phyloP scores from a whole-genome alignment of 495 filamentous ascomycete genomes.

The Astrothelium macrocarpum region DNA sequence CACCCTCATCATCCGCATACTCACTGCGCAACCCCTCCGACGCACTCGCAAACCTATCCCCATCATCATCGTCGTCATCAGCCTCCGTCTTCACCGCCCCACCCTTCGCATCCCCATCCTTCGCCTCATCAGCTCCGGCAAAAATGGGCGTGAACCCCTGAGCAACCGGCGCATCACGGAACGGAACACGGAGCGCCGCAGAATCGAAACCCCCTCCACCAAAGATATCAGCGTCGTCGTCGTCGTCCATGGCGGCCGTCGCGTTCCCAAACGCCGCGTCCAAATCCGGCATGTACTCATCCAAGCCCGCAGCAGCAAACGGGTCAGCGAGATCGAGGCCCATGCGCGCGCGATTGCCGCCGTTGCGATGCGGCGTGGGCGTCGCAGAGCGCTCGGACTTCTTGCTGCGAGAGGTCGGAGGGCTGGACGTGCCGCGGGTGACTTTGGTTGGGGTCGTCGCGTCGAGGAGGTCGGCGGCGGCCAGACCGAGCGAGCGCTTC shows the following conservation, averaged over 20 bases:
- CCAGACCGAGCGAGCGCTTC: neutral
- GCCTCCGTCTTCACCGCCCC: neutral
- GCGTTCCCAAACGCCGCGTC: too few species aligned
- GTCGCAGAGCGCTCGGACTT: neutral
- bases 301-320: neutral
- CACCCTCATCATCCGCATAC: slow-evolving; percentile 1
- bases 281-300: too few species aligned
- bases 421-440: neutral
- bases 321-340: neutral
- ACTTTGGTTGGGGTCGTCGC: neutral
- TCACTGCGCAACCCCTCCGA: neutral
- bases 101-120: neutral
- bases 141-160: too few species aligned
- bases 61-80: slow-evolving; percentile 14
- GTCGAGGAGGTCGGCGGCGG: neutral
- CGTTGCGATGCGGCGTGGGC: neutral
- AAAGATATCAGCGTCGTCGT: neutral
- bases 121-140: slow-evolving; percentile 1
- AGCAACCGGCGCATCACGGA: too few species aligned
- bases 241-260: neutral
- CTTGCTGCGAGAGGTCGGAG: neutral
- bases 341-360: neutral
- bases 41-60: slow-evolving; percentile 8
- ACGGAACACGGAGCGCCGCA: too few species aligned
- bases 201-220: too few species aligned